Evolutionary conservation across 2,329 filamentous ascomycete genomes (phyloP).

Genomic region (Fusarium citri): DNA sequence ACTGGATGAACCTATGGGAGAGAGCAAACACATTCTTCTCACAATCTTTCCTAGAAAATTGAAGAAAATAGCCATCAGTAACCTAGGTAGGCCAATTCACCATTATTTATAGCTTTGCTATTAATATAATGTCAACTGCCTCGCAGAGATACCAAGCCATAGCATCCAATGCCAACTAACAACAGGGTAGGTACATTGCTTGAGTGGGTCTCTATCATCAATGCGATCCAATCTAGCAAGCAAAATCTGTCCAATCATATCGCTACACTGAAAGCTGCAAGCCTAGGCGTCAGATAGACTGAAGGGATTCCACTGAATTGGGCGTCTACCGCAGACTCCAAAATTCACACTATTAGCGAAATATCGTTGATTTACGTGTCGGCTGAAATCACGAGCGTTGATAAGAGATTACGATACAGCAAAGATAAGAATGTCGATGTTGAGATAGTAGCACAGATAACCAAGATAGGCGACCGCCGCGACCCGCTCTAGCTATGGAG

Average conservation of each 20-base stretch:
- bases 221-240: not conserved
- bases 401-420: not conserved
- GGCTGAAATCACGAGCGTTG: not conserved
- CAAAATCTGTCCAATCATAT: not conserved
- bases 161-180: not conserved
- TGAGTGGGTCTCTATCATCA: rapidly evolving
- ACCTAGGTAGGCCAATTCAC: not conserved
- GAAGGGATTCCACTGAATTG: not conserved
- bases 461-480: slow-evolving; percentile 39
- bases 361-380: too few species aligned
- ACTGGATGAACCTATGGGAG: rapidly evolving
- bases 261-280: not conserved
- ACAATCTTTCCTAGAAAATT: not conserved
- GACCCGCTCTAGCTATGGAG: slow-evolving; percentile 6
- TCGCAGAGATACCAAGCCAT: not conserved
- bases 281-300: not conserved
- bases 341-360: too few species aligned
- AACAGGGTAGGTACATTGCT: not conserved
- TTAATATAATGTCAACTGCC: not conserved
- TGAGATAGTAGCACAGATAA: not conserved
- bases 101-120: not conserved
- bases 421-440: not conserved
- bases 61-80: not conserved
- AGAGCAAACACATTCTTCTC: too few species aligned
- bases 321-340: too few species aligned